Evolutionary conservation across 2,329 filamentous ascomycete genomes (phyloP), one percentile per base, ranked within the genome.

Genomic region (Colletotrichum cereale): DNA sequence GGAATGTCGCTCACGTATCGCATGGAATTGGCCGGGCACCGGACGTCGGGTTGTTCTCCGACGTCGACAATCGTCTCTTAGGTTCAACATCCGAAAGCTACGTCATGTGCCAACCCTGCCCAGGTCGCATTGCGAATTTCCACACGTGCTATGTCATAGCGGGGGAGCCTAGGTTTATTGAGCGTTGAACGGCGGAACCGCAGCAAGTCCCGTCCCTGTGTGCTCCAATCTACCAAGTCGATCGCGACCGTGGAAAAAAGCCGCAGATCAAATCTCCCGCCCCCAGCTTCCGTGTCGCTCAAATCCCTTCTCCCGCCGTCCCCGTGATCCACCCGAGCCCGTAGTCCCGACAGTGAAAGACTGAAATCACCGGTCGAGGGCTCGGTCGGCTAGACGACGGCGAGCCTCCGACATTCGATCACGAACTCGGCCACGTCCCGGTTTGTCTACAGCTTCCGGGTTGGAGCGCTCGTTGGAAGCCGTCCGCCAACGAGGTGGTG

Each of bases 101-200:
- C 58, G 65, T 68, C 65, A 68, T 53, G 65, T 36, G 26, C 12
- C 34, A 57, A 71, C 58, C 65, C 58, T 55, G 53, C 38, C 68
- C 44, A 47, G 21, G 69, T 64, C 60, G 55, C 69, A 60, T 60
- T 64, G 36, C 38, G 60, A 53, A 68, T 56, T 68, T 55, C 69
- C 69, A 71, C 58, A 24, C 26, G 65, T 68, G 64, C 40, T 64
- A 24, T 47, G 65, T 71, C 58, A 71, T 64, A 68, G 69, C 69
- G 69, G 69, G 65, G 69, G 36, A 58, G 26, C 42, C 29, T 47
- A 18, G 34, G n/a, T 44, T 29, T 44, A 34, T 47, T 11, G 40
- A 64, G 26, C 31, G 31, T 52, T 11, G 14, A 40, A 58, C n/a
- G 18, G 10, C n/a, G 60, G 16, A 62, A 52, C 60, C 66, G 40